Conservation (phyloP, 805 yeast species). For the Teunomyces aglyptinius region DNA sequence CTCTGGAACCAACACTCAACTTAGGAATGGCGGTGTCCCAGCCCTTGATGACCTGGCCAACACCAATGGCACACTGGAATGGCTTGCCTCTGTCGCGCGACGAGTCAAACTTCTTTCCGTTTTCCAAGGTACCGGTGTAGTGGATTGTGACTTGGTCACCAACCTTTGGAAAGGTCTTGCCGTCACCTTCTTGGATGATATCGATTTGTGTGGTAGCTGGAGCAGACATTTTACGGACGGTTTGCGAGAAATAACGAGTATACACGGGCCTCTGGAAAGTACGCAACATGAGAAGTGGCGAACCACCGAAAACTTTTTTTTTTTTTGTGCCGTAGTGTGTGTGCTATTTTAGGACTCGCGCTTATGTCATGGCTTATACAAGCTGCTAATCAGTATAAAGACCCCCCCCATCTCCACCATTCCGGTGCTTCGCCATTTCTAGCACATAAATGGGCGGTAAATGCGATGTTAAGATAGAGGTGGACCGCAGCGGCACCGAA, state of each 20-base stretch:
- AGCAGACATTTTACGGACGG: conserved; percentile 31
- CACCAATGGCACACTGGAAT: conserved; percentile 91
- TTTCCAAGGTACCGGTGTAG: conserved; percentile 92
- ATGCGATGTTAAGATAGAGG: conserved; percentile 28
- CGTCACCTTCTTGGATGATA: conserved; percentile 66
- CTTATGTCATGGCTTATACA: neutral
- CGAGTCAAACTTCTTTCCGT: conserved; percentile 94
- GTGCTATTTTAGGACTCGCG: neutral
- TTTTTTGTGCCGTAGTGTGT: too few relatives aligned
- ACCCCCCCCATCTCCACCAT: too few relatives aligned
- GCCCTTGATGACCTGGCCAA: conserved; percentile 93
- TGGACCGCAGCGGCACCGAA: conserved; percentile 31
- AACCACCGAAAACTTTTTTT: neutral
- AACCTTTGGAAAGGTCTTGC: conserved; percentile 75
- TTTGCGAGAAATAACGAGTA: conserved; percentile 1
- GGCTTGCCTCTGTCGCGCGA: conserved; percentile 94
- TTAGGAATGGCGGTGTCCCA: conserved; percentile 96
- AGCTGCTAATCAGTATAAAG: neutral
- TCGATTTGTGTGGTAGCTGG: conserved; percentile 42
- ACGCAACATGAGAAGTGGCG: neutral
- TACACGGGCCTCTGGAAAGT: neutral
- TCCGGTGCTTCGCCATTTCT: too few relatives aligned
- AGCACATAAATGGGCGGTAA: conserved; percentile 7
- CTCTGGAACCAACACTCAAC: conserved; percentile 89
- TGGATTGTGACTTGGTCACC: conserved; percentile 93